These are phyloP conservation scores for Globisporangium polare DNA, from an alignment of 352 stramenopile genomes.

Conservation along the genomic window DNA sequence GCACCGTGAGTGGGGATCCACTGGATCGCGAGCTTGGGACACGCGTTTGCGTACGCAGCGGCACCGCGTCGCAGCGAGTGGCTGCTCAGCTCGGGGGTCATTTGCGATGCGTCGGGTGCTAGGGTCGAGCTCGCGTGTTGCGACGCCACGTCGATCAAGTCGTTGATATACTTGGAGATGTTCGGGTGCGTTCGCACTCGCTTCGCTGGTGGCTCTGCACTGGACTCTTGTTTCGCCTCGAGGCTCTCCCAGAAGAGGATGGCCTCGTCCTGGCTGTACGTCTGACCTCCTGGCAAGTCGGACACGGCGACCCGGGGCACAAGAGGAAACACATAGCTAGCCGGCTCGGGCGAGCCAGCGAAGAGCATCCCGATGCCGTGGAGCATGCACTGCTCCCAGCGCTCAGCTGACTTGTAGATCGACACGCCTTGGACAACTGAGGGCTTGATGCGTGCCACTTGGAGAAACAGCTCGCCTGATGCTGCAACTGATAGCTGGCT, in stretches of 20 bases:
- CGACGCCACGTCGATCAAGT: neutral
- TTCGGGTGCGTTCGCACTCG: neutral
- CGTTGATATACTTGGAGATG: slow-evolving; percentile 6
- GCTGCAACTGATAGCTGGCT: neutral
- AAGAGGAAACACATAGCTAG: neutral
- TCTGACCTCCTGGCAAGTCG: slow-evolving; percentile 1
- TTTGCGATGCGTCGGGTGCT: neutral
- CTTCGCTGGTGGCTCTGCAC: neutral
- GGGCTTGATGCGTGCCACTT: slow-evolving; percentile 5
- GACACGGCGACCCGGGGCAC: neutral
- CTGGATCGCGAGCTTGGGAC: neutral
- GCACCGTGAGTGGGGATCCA: slow-evolving; percentile 4
- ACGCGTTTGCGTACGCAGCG: neutral
- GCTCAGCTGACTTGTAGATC: slow-evolving; percentile 7
- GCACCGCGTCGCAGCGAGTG: neutral
- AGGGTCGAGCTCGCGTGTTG: neutral
- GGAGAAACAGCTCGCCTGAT: neutral
- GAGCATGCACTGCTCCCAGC: slow-evolving; percentile 19
- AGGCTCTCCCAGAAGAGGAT: neutral
- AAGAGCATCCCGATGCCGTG: slow-evolving; percentile 10
- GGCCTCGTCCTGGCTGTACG: neutral
- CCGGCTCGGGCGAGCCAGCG: neutral
- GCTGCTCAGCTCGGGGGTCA: neutral
- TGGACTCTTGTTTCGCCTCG: neutral
- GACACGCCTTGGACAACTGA: slow-evolving; percentile 14